phyloP scores from a whole-genome alignment of 257 asterid genomes.

The Cynanchum wilfordii region DNA sequence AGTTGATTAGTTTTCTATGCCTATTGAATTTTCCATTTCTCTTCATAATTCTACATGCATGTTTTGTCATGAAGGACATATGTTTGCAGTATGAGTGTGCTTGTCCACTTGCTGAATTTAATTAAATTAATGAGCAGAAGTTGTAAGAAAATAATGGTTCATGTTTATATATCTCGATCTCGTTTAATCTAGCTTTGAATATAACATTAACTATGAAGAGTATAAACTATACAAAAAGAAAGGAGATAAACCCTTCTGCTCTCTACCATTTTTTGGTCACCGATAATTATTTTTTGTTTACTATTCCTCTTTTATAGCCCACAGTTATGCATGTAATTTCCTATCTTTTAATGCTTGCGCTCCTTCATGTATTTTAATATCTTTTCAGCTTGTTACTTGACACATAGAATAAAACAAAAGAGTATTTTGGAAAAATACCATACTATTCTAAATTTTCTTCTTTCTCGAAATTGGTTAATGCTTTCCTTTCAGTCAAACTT shows the following conservation, averaged over 20 bases:
- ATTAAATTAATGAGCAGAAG: background rate
- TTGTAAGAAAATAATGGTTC: too few relatives aligned
- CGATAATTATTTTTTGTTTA: too few relatives aligned
- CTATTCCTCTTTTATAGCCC: too few relatives aligned
- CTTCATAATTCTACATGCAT: background rate
- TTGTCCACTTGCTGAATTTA: background rate
- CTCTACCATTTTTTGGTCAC: too few relatives aligned
- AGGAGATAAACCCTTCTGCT: too few relatives aligned
- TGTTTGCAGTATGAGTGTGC: background rate
- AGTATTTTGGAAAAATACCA: background rate
- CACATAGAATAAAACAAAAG: background rate
- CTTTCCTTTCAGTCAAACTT: background rate
- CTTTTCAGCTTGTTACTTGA: background rate
- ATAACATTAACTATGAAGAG: too few relatives aligned
- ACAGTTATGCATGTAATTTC: background rate
- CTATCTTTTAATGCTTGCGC: background rate
- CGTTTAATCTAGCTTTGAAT: too few relatives aligned
- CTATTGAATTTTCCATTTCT: background rate
- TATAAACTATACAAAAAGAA: too few relatives aligned
- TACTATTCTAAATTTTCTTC: background rate
- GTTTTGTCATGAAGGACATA: background rate
- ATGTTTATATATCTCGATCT: too few relatives aligned
- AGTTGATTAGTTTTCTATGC: constrained; percentile 21
- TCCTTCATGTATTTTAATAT: background rate
- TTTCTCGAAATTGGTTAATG: background rate